phyloP scores from a whole-genome alignment of 805 yeast genomes.

The Candida methanosorbosa region DNA sequence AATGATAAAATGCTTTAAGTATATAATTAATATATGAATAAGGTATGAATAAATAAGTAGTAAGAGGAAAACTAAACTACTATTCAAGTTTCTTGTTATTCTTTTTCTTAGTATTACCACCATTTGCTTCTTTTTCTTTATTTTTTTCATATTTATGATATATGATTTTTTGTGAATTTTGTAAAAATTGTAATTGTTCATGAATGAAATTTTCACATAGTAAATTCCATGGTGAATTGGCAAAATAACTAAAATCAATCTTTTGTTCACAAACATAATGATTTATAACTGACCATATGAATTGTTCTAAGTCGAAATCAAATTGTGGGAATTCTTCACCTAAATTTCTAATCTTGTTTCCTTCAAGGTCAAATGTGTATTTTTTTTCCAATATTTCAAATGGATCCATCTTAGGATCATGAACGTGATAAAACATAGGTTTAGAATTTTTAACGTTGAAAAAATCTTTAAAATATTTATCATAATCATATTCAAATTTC shows the following conservation, averaged over 20 bases:
- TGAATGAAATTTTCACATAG: constrained; percentile 20
- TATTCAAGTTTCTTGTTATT: no score
- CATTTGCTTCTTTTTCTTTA: background rate
- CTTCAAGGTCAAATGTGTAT: constrained; percentile 20
- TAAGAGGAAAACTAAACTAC: no score
- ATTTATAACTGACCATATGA: constrained; percentile 24
- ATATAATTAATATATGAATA: background rate
- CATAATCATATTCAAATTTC: constrained; percentile 19
- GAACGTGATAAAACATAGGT: constrained; percentile 36
- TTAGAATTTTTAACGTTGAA: constrained; percentile 20
- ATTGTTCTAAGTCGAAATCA: constrained; percentile 23
- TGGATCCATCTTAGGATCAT: constrained; percentile 48
- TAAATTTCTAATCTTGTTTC: constrained; percentile 22
- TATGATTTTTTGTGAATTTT: constrained; percentile 13
- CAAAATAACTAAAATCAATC: constrained; percentile 5
- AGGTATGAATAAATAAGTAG: no score
- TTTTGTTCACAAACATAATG: constrained; percentile 24
- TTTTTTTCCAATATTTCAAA: constrained; percentile 26
- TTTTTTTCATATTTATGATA: constrained; percentile 9
- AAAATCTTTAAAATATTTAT: constrained; percentile 14
- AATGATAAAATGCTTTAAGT: no score
- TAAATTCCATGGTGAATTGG: constrained; percentile 8
- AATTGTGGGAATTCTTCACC: constrained; percentile 25
- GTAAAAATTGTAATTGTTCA: constrained; percentile 17
- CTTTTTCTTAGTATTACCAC: background rate